Percentiles rank a stretch among this genome's conserved stretches.
These are phyloP conservation scores for Trichoderma atrobrunneum DNA, from an alignment of 2,329 filamentous ascomycete genomes.

Conservation along the genomic window DNA sequence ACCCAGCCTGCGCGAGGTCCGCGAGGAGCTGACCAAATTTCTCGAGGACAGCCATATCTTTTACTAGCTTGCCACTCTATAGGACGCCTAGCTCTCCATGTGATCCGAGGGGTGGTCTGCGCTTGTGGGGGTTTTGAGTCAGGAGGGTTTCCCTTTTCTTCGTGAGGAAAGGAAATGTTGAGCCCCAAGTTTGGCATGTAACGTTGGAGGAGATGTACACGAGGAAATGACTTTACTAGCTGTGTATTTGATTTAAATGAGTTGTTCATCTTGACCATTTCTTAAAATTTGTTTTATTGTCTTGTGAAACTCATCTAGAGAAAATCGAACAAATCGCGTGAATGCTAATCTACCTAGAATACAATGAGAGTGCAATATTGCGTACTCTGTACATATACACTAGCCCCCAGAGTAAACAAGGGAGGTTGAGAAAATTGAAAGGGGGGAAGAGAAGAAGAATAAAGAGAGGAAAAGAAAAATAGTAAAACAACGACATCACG, in stretches of 20 bases:
- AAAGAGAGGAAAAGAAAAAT: not conserved
- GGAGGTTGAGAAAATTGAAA: not conserved
- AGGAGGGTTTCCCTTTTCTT: not conserved
- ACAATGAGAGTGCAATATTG: not conserved
- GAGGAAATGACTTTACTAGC: not conserved
- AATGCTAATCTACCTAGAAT: not conserved
- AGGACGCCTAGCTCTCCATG: not conserved
- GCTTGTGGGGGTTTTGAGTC: not conserved
- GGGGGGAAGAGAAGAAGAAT: not conserved
- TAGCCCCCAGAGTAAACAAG: not conserved
- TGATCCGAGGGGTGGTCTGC: not conserved
- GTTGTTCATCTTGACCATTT: not conserved
- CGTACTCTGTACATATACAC: not conserved
- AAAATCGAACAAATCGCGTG: not conserved
- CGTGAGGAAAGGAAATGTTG: not conserved
- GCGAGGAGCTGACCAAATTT: constrained; percentile 30
- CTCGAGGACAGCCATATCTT: constrained; percentile 23
- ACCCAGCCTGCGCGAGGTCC: constrained; percentile 46
- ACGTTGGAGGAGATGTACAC: not conserved
- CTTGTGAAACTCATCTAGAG: not conserved
- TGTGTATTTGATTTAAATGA: not conserved
- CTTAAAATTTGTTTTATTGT: not conserved
- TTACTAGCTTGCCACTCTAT: not conserved
- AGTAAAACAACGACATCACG: not conserved
- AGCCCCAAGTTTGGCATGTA: not conserved